These are phyloP conservation scores for Tetrapyrgos nigripes DNA, from an alignment of 1,284 basidiomycete species.

Conservation along the genomic window DNA sequence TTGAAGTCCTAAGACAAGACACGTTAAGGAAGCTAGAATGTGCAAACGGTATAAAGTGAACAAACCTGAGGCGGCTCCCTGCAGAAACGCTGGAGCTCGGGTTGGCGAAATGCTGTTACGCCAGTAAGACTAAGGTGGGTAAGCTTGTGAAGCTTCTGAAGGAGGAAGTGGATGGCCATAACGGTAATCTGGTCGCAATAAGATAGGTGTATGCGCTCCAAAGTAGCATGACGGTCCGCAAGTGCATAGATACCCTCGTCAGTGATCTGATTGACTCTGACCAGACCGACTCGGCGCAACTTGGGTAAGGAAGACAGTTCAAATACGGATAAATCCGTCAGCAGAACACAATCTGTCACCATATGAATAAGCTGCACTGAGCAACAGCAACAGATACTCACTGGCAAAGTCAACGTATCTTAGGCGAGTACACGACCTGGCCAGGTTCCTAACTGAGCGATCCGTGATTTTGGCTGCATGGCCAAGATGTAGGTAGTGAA, in stretches of 20 bases:
- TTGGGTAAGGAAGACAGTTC: slow-evolving; percentile 92
- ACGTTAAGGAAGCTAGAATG: slow-evolving; percentile 13
- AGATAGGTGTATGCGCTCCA: slow-evolving; percentile 96
- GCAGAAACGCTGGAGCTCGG: slow-evolving; percentile 91
- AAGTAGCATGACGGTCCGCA: slow-evolving; percentile 79
- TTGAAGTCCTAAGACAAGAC: slow-evolving; percentile 82
- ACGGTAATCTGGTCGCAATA: slow-evolving; percentile 98
- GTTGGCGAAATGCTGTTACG: slow-evolving; percentile 89
- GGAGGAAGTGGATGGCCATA: slow-evolving; percentile 88
- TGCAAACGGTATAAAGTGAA: slow-evolving; percentile 16
- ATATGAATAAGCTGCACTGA: neutral
- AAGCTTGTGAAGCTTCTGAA: slow-evolving; percentile 87
- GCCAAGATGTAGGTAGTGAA: slow-evolving; percentile 96
- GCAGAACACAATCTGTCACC: slow-evolving; percentile 75
- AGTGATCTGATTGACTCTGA: slow-evolving; percentile 91
- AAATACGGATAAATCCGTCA: slow-evolving; percentile 95
- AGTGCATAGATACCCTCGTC: slow-evolving; percentile 93
- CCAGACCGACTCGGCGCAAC: slow-evolving; percentile 93
- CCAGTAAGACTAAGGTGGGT: slow-evolving; percentile 97
- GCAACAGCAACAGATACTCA: slow-evolving; percentile 46
- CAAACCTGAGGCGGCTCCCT: slow-evolving; percentile 85
- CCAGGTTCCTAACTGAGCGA: slow-evolving; percentile 84
- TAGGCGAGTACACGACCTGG: slow-evolving; percentile 89
- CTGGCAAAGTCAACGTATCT: slow-evolving; percentile 98
- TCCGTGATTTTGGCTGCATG: slow-evolving; percentile 93